Conservation (phyloP, 164 flowering plant genomes). For the Vitis rupestris region DNA sequence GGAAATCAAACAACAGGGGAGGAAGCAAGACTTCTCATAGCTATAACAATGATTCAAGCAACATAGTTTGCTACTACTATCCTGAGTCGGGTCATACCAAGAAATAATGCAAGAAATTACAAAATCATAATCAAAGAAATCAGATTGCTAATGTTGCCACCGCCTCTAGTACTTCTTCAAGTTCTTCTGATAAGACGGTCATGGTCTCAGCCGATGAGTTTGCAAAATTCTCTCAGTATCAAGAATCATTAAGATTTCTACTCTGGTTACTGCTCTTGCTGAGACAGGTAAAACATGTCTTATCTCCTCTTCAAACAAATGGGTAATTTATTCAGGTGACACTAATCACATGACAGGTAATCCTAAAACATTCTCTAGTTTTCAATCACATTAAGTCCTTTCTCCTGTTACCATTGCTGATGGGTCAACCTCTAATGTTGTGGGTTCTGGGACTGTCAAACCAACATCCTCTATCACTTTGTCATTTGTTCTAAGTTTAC, state of each 20-base stretch:
- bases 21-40: no score
- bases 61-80: no score
- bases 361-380: background rate
- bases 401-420: background rate
- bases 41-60: no score
- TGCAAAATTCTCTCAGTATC: background rate
- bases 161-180: no score
- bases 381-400: background rate
- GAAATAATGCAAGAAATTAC: no score
- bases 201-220: no score
- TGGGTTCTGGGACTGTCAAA: background rate
- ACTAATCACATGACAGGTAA: background rate
- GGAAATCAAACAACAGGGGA: no score
- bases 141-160: no score
- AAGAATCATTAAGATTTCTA: background rate
- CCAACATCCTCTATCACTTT: background rate
- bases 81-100: no score
- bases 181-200: no score
- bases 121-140: no score
- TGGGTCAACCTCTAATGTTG: background rate
- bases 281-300: background rate
- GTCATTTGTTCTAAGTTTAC: background rate
- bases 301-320: background rate
- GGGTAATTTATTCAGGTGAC: conserved; percentile 1
- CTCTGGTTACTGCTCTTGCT: background rate